Evolutionary conservation across 2,329 filamentous ascomycete genomes (phyloP).

Genomic region (Colletotrichum siamense): DNA sequence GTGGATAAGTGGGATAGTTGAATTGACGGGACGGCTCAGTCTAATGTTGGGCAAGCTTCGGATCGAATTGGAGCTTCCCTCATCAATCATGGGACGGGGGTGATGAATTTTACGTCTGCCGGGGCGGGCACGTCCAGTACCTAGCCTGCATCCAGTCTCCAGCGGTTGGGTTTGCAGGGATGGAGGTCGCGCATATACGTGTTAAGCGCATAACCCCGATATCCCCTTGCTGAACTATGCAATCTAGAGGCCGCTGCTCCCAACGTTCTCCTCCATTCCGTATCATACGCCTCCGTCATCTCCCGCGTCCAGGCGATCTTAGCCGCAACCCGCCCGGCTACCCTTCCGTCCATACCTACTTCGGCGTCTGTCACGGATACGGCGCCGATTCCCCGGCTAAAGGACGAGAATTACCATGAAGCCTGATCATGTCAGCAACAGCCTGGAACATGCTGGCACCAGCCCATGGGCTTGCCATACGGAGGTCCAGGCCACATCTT

Average conservation of each 20-base stretch:
- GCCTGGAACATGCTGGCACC: neutral
- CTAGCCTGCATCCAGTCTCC: neutral
- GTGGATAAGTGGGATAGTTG: neutral
- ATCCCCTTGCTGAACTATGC: neutral
- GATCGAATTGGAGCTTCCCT: neutral
- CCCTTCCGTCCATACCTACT: neutral
- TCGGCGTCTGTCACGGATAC: neutral
- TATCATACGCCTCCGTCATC: slow-evolving; percentile 6
- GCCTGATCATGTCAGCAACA: neutral
- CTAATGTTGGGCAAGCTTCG: slow-evolving; percentile 5
- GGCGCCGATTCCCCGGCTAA: neutral
- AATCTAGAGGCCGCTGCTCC: neutral
- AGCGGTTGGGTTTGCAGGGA: neutral
- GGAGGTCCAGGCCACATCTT: neutral
- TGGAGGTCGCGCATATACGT: neutral
- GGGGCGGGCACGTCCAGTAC: neutral
- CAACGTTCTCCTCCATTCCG: neutral
- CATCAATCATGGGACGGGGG: neutral
- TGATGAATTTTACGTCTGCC: neutral
- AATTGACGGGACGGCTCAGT: neutral
- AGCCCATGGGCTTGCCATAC: neutral
- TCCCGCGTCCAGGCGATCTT: slow-evolving; percentile 24
- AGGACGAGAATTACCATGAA: neutral
- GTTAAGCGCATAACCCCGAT: neutral
- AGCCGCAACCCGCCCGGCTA: slow-evolving; percentile 2